Evolutionary conservation across 2,329 filamentous ascomycete species (phyloP), one percentile per base, ranked within the genome.

Genomic region (Fusarium guadeloupense): DNA sequence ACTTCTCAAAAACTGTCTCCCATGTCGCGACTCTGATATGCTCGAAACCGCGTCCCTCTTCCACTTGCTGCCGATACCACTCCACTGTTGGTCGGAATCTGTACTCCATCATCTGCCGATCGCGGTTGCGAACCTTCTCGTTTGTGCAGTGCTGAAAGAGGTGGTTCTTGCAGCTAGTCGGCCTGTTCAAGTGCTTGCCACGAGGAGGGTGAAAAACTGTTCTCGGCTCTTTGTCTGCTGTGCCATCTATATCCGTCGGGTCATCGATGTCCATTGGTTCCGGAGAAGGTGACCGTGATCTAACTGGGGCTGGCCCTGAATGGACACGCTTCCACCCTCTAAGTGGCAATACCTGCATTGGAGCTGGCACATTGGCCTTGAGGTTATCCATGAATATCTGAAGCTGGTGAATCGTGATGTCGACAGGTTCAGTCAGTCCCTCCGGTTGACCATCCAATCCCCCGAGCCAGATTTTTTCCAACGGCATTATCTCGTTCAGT

Each of bases 21-120:
- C 80, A 85, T 3, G 69, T 53, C 26, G 71, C 72, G 6, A 86
- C 78, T 5, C 71, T 66, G 5, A 87, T 72, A 57, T 86, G 83
- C 45, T 80, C 78, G 49, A 76, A 83, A 1, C 77, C 79, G 17
- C 83, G 76, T 3, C 81, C 81, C 64, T 83, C 81, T 1, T 69
- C 67, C 20, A 74, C 63, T 59, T 83, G 80, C 31, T 79, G 73
- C 4, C 64, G 62, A 59, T 86, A 87, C 85, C 85, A 87, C 5
- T 79, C 71, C 55, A 74, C 55, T 2, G 84, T 86, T 9, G 81
- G 77, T 35, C 67, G 69, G 62, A 81, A 85, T 14, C 66, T 67
- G 63, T 78, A 84, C 21, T 67, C 45, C 33, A 43, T 47, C n/a
- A 17, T 14, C 14, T 20, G 23, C 13, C 21, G 40, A 3, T 19